These are phyloP conservation scores for Saccharomycopsis fodiens DNA, from an alignment of 805 yeast species.

Conservation along the genomic window DNA sequence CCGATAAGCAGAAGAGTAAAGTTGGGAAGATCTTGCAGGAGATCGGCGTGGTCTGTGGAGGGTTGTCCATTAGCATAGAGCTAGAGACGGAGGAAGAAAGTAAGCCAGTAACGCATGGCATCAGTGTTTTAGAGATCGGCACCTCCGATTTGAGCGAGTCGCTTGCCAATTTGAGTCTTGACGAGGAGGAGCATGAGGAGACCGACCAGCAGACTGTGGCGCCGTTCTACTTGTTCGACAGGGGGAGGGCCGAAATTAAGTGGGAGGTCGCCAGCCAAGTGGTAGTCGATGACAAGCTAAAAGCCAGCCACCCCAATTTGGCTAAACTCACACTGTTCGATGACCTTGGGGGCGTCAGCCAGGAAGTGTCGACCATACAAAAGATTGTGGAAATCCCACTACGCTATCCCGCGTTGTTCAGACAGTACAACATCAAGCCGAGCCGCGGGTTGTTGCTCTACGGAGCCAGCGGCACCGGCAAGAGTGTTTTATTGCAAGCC, in stretches of 20 bases:
- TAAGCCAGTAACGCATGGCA: conserved; percentile 21
- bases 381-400: conserved; percentile 76
- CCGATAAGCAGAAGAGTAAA: neutral
- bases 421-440: conserved; percentile 82
- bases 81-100: conserved; percentile 21
- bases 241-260: conserved; percentile 27
- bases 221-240: conserved; percentile 41
- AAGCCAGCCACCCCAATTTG: conserved; percentile 23
- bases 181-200: conserved; percentile 10
- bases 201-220: conserved; percentile 29
- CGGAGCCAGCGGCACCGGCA: conserved; percentile 98
- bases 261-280: neutral
- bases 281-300: conserved; percentile 19
- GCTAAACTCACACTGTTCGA: conserved; percentile 41
- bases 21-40: conserved; percentile 22
- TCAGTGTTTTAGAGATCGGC: conserved; percentile 20
- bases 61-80: conserved; percentile 31
- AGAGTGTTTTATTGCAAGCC: conserved; percentile 78
- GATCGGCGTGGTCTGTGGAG: conserved; percentile 43
- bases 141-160: conserved; percentile 20
- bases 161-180: conserved; percentile 28
- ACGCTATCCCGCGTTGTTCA: conserved; percentile 65
- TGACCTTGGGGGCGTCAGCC: conserved; percentile 69
- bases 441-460: conserved; percentile 90
- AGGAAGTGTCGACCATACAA: conserved; percentile 53